A percentile compares a stretch with the other conserved stretches of the same genome.
Conservation (phyloP, 352 stramenopile species). For the Phytophthora hibernalis region DNA sequence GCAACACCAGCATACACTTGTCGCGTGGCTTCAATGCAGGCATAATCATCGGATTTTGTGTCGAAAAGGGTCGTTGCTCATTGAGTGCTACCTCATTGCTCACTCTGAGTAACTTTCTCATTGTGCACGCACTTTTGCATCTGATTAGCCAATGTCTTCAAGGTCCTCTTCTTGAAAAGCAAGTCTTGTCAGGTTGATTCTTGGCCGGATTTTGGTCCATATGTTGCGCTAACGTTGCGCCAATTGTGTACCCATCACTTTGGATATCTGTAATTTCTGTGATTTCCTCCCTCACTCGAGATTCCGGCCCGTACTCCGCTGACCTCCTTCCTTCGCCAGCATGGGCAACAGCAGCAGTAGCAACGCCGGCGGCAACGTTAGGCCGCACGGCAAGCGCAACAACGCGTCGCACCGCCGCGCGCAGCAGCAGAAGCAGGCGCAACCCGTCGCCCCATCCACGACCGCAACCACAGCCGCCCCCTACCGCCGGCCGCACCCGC, state of each 20-base stretch:
- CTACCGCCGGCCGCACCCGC: constrained; percentile 36
- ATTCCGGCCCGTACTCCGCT: constrained; percentile 8
- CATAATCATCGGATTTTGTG: constrained; percentile 23
- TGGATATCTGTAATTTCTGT: no score
- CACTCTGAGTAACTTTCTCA: no score
- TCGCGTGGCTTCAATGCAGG: constrained; percentile 20
- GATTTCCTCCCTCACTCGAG: constrained; percentile 33
- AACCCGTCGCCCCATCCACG: constrained; percentile 20
- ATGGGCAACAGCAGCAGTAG: constrained; percentile 84
- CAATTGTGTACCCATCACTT: constrained; percentile 28
- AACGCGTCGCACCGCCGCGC: constrained; percentile 47
- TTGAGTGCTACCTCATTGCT: no score
- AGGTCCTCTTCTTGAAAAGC: no score
- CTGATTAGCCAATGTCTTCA: no score
- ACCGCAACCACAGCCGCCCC: no score
- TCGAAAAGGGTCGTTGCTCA: neutral
- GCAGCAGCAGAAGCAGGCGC: constrained; percentile 47
- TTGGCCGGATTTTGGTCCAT: neutral
- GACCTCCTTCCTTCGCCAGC: neutral
- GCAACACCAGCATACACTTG: no score
- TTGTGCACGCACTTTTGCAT: no score
- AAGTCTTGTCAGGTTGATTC: no score
- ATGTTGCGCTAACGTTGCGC: no score
- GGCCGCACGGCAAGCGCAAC: constrained; percentile 50
- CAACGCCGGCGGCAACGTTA: constrained; percentile 44